Conservation (phyloP, 2,329 filamentous ascomycete species). For the Curvularia spicifera region DNA sequence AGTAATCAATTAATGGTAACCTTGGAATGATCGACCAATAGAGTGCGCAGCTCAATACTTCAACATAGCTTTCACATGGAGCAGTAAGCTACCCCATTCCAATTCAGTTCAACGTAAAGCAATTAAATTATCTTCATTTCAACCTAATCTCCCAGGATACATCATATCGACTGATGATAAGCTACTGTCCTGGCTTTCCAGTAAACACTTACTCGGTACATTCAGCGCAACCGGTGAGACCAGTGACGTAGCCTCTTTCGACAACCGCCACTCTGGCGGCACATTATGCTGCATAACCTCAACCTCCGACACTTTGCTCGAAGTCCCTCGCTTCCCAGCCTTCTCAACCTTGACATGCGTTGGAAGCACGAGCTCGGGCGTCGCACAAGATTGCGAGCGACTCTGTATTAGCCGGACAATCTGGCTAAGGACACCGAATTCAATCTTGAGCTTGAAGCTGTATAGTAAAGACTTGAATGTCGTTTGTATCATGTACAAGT, state of each 20-base stretch:
- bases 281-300: constrained; percentile 15
- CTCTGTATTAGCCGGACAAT: constrained; percentile 10
- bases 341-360: background rate
- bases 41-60: background rate
- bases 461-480: constrained; percentile 50
- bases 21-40: too few species aligned
- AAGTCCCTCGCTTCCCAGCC: background rate
- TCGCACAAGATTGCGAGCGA: background rate
- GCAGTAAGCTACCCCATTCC: too few species aligned
- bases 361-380: background rate
- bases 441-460: constrained; percentile 57
- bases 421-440: constrained; percentile 58
- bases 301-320: constrained; percentile 6
- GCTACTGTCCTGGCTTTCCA: background rate
- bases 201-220: background rate
- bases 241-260: background rate
- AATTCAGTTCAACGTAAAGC: background rate
- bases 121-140: background rate
- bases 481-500: constrained; percentile 28
- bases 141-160: constrained; percentile 6
- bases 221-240: constrained; percentile 2
- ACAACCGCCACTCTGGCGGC: constrained; percentile 16
- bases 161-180: background rate
- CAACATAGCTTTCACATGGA: too few species aligned
- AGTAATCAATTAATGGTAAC: background rate